A percentile compares a stretch with the other conserved stretches of the same genome.
Evolutionary conservation across 2,329 filamentous ascomycete species (phyloP).

Genomic region (Ciborinia camelliae): DNA sequence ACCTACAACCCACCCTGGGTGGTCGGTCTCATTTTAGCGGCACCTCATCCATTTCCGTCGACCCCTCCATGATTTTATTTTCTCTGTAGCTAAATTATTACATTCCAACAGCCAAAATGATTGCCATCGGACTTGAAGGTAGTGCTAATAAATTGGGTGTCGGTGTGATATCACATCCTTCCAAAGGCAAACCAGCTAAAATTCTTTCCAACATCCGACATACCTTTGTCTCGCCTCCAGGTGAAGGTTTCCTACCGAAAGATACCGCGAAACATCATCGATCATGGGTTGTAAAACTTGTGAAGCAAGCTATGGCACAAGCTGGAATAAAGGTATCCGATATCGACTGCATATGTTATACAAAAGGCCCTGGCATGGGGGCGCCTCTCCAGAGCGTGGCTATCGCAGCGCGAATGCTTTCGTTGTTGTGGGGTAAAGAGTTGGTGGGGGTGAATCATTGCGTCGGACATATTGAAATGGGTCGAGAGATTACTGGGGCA

Average conservation of each 20-base stretch:
- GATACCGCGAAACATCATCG: slow-evolving; percentile 94
- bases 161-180: slow-evolving; percentile 79
- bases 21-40: slow-evolving; percentile 13
- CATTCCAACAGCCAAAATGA: slow-evolving; percentile 43
- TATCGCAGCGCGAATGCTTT: slow-evolving; percentile 76
- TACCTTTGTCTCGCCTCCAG: slow-evolving; percentile 88
- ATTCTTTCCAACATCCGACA: slow-evolving; percentile 93
- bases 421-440: slow-evolving; percentile 81
- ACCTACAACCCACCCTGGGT: too few species aligned
- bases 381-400: slow-evolving; percentile 85
- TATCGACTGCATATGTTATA: slow-evolving; percentile 93
- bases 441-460: slow-evolving; percentile 97
- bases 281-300: slow-evolving; percentile 75
- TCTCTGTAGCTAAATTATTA: not conserved
- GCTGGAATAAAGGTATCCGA: slow-evolving; percentile 61
- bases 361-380: slow-evolving; percentile 93
- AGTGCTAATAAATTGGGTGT: slow-evolving; percentile 98
- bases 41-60: not conserved
- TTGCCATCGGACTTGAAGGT: slow-evolving; percentile 77
- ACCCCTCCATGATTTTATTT: not conserved
- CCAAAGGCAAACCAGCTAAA: slow-evolving; percentile 47
- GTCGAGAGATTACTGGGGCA: slow-evolving; percentile 84
- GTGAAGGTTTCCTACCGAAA: slow-evolving; percentile 92
- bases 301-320: slow-evolving; percentile 71
- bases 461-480: slow-evolving; percentile 99